Evolutionary conservation across 2,329 filamentous ascomycete species (phyloP).

Genomic region (Aspergillus texensis): DNA sequence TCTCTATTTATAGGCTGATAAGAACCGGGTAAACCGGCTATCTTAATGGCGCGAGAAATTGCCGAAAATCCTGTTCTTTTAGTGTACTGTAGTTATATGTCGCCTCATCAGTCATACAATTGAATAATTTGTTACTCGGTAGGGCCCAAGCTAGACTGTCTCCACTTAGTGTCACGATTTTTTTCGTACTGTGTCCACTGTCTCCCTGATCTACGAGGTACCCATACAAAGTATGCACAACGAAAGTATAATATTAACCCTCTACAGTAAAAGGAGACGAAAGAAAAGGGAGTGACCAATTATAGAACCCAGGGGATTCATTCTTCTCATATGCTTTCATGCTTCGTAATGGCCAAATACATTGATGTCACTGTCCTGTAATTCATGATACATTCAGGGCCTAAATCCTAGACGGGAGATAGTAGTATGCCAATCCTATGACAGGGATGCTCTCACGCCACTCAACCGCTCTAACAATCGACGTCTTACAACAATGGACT

Average conservation of each 20-base stretch:
- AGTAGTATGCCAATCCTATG: not conserved
- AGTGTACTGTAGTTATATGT: not conserved
- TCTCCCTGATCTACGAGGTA: not conserved
- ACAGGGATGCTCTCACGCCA: not conserved
- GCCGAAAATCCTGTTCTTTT: not conserved
- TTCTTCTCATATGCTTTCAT: not conserved
- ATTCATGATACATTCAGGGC: not conserved
- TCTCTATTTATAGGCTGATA: not conserved
- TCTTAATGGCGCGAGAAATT: not conserved
- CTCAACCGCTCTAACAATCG: not conserved
- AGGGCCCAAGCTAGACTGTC: not conserved
- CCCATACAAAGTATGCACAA: not conserved
- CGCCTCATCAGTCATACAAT: constrained; percentile 3
- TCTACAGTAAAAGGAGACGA: not conserved
- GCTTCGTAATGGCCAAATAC: not conserved
- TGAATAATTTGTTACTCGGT: not conserved
- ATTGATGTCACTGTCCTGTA: not conserved
- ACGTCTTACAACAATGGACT: not conserved
- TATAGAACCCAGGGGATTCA: not conserved
- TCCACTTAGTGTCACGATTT: not conserved
- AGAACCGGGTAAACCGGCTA: not conserved
- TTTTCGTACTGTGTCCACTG: not conserved
- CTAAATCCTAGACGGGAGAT: not conserved
- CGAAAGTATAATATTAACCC: not conserved
- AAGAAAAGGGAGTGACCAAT: not conserved